Conservation (phyloP, 148 eudicot species). For the Cornus controversa region DNA sequence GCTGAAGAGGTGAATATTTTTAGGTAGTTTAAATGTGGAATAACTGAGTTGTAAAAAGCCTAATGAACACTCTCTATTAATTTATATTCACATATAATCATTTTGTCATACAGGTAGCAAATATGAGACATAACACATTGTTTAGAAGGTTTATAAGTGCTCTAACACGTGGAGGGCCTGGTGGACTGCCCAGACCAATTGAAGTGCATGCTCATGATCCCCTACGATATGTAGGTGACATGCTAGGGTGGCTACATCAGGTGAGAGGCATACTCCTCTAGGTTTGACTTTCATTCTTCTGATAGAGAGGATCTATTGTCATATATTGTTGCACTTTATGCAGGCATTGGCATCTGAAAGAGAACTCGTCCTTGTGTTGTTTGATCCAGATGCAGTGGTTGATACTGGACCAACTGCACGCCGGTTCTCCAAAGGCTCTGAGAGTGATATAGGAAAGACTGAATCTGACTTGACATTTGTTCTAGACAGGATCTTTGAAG, state of each 20-base stretch:
- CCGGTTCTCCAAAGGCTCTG: constrained; percentile 52
- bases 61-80: not conserved
- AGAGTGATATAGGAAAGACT: constrained; percentile 55
- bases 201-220: constrained; percentile 99
- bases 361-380: constrained; percentile 92
- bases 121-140: constrained; percentile 94
- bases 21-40: constrained; percentile 7
- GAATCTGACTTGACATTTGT: constrained; percentile 90
- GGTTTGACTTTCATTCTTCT: not conserved
- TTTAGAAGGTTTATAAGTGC: constrained; percentile 97
- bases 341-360: constrained; percentile 99
- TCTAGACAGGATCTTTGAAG: constrained; percentile 97
- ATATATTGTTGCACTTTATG: constrained; percentile 4
- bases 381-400: constrained; percentile 80
- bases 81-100: not conserved
- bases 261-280: constrained; percentile 26
- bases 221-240: constrained; percentile 94
- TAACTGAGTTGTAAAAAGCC: not conserved
- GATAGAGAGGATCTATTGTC: not conserved
- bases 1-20: constrained; percentile 83
- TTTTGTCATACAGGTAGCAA: constrained; percentile 66
- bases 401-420: constrained; percentile 83
- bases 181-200: constrained; percentile 98
- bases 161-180: constrained; percentile 99
- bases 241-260: constrained; percentile 99